Evolutionary conservation across 2,329 filamentous ascomycete species (phyloP).

Genomic region (Curvularia sp.): DNA sequence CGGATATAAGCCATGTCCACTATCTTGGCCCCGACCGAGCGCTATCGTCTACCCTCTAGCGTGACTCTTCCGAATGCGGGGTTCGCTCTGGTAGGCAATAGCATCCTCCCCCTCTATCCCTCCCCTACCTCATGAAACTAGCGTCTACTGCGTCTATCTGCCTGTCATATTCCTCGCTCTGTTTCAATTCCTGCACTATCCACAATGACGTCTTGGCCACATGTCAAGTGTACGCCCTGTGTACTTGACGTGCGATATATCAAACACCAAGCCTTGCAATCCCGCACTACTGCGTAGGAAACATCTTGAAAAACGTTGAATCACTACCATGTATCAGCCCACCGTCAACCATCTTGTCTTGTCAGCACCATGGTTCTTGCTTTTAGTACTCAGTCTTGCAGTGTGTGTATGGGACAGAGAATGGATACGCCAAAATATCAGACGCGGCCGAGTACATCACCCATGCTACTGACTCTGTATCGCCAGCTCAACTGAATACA

Average conservation of each 20-base stretch:
- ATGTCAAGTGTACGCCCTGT: background rate
- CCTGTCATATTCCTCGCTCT: background rate
- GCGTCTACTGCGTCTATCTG: conserved; percentile 8
- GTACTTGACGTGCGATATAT: background rate
- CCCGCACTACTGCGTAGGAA: background rate
- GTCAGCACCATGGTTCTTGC: background rate
- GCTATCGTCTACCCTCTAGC: conserved; percentile 4
- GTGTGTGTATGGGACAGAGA: background rate
- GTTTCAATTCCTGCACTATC: background rate
- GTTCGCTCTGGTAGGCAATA: conserved; percentile 14
- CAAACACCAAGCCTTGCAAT: background rate
- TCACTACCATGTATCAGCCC: background rate
- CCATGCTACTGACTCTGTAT: background rate
- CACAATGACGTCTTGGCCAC: background rate
- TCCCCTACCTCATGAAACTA: background rate
- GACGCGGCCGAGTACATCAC: background rate
- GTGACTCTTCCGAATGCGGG: conserved; percentile 13
- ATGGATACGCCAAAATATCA: background rate
- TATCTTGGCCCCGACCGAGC: background rate
- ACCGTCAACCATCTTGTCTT: background rate
- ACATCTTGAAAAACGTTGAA: background rate
- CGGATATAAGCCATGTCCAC: background rate
- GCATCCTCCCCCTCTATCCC: conserved; percentile 5
- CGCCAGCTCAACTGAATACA: background rate
- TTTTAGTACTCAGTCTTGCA: background rate